Evolutionary conservation across 2,329 filamentous ascomycete genomes (phyloP).

Genomic region (Stenocarpella maydis): DNA sequence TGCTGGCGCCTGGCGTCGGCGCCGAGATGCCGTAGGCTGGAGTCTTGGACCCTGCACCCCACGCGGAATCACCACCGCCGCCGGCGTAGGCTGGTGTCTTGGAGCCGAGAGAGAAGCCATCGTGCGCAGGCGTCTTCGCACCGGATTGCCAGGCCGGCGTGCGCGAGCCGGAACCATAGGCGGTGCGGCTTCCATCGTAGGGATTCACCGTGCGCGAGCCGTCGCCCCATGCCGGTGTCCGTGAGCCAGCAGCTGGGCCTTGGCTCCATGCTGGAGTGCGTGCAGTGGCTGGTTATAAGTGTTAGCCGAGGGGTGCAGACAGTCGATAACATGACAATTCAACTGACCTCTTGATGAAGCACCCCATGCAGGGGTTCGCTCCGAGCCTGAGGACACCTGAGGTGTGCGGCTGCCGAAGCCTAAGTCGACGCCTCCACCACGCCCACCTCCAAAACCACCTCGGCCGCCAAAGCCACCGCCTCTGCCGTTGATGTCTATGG

Average conservation of each 20-base stretch:
- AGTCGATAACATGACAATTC: background rate
- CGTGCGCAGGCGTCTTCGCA: constrained; percentile 73
- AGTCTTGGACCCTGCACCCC: constrained; percentile 77
- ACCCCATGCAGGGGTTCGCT: constrained; percentile 81
- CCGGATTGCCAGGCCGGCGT: constrained; percentile 84
- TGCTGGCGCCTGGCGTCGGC: constrained; percentile 65
- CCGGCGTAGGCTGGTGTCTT: constrained; percentile 70
- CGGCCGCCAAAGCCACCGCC: constrained; percentile 51
- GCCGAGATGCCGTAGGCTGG: constrained; percentile 73
- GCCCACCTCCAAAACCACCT: constrained; percentile 54
- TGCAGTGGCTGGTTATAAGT: constrained; percentile 57
- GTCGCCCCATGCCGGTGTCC: constrained; percentile 76
- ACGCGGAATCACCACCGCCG: constrained; percentile 60
- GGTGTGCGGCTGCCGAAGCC: constrained; percentile 77
- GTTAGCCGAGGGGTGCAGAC: constrained; percentile 39
- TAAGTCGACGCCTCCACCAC: constrained; percentile 52
- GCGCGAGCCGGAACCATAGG: constrained; percentile 77
- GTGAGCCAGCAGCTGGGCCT: constrained; percentile 59
- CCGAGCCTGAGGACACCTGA: constrained; percentile 64
- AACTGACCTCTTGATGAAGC: constrained; percentile 66
- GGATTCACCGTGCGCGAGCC: constrained; percentile 74
- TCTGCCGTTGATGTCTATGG: constrained; percentile 73
- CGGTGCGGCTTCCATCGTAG: constrained; percentile 77
- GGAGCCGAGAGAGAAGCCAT: constrained; percentile 72
- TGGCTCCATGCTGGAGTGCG: constrained; percentile 70